Evolutionary conservation across 352 stramenopile genomes (phyloP).

Genomic region (Phytophthora agathidicida): DNA sequence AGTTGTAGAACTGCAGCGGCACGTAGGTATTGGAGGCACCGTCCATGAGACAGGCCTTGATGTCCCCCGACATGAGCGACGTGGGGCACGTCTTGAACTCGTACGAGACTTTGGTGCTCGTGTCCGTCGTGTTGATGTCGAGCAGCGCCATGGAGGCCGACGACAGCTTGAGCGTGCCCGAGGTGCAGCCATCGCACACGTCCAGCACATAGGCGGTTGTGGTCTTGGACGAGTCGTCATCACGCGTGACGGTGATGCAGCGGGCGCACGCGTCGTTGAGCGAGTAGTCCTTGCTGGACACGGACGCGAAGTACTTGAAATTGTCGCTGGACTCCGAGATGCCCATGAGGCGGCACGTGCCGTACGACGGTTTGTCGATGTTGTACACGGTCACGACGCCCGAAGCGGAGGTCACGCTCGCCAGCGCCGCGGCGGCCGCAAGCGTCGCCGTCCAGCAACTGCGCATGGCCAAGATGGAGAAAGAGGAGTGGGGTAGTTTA

Average conservation of each 20-base stretch:
- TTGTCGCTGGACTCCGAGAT: conserved; percentile 62
- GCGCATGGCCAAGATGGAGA: conserved; percentile 22
- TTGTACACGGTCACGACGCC: conserved; percentile 57
- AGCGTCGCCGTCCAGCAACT: conserved; percentile 13
- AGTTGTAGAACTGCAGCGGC: conserved; percentile 85
- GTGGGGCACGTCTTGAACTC: conserved; percentile 65
- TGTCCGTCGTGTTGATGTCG: conserved; percentile 48
- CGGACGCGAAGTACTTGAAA: conserved; percentile 82
- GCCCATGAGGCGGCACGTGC: conserved; percentile 76
- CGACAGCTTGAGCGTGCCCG: conserved; percentile 61
- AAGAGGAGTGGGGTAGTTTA: too few relatives aligned
- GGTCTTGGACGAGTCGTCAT: conserved; percentile 46
- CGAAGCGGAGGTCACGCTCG: conserved; percentile 15
- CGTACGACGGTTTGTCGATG: conserved; percentile 65
- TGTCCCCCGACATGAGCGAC: conserved; percentile 64
- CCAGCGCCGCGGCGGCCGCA: conserved; percentile 2
- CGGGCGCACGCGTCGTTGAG: conserved; percentile 71
- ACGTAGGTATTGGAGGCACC: conserved; percentile 80
- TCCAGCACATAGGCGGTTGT: conserved; percentile 78
- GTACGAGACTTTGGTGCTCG: conserved; percentile 58
- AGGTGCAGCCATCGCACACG: conserved; percentile 61
- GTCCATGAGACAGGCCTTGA: conserved; percentile 86
- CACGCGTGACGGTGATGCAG: conserved; percentile 73
- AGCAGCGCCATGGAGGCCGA: conserved; percentile 47
- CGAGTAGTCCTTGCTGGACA: conserved; percentile 58